Evolutionary conservation across 805 yeast genomes (phyloP).

Genomic region (Saturnispora kantuleensis): DNA sequence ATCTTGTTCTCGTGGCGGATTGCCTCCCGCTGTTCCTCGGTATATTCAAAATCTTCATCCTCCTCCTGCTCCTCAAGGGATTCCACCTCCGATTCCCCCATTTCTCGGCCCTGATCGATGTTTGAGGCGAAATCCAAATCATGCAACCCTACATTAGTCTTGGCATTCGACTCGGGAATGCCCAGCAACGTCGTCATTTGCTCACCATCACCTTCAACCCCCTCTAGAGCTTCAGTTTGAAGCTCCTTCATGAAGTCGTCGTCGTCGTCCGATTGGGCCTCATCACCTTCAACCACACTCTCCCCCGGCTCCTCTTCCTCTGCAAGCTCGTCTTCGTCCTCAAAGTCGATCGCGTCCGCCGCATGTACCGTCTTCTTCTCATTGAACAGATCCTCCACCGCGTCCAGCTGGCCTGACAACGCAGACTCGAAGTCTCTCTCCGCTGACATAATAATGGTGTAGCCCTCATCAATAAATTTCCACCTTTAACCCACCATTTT

Average conservation of each 20-base stretch:
- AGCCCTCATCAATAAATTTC: too few species aligned
- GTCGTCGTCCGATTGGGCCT: constrained; percentile 20
- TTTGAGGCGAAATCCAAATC: constrained; percentile 26
- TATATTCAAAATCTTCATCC: constrained; percentile 7
- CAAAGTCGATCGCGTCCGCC: constrained; percentile 88
- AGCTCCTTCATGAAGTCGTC: constrained; percentile 29
- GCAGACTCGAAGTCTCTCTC: constrained; percentile 27
- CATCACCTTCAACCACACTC: constrained; percentile 34
- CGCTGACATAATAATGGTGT: constrained; percentile 7
- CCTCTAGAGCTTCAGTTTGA: constrained; percentile 29
- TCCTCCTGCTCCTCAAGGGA: constrained; percentile 13
- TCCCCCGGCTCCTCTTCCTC: constrained; percentile 54
- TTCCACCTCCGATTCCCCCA: constrained; percentile 6
- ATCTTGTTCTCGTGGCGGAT: constrained; percentile 5
- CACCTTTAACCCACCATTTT: too few species aligned
- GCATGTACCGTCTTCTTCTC: constrained; percentile 62
- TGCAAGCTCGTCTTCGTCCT: constrained; percentile 89
- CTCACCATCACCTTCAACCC: constrained; percentile 26
- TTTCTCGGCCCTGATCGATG: constrained; percentile 1
- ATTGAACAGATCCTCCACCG: constrained; percentile 23
- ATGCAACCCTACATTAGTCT: constrained; percentile 18
- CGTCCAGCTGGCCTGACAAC: constrained; percentile 26
- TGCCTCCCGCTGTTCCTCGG: constrained; percentile 7
- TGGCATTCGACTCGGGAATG: constrained; percentile 17
- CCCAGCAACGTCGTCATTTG: constrained; percentile 22